phyloP scores from a whole-genome alignment of 2,329 filamentous ascomycete genomes.

The Bimuria novae-zelandiae region DNA sequence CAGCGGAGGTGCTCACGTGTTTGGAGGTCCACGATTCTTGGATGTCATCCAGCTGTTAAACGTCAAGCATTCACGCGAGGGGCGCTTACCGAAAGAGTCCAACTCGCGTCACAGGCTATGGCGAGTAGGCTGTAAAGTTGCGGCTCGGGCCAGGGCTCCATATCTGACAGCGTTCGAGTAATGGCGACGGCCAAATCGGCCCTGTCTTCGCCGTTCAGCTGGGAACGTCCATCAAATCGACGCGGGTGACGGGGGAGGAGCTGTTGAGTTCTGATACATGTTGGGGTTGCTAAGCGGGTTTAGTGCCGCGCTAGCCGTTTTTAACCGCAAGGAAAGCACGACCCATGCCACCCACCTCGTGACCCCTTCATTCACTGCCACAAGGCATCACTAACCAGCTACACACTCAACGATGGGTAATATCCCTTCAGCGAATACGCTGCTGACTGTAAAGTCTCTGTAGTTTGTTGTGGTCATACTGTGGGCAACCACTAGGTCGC shows the following conservation, averaged over 20 bases:
- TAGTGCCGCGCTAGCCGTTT: not conserved
- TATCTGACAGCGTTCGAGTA: conserved; percentile 7
- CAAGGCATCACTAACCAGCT: not conserved
- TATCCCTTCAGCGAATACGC: not conserved
- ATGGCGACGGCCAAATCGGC: conserved; percentile 11
- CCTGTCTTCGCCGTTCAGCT: conserved; percentile 3
- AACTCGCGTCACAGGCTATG: conserved; percentile 7
- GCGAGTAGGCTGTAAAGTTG: not conserved
- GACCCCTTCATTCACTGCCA: not conserved
- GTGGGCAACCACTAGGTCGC: not conserved
- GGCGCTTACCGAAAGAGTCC: too few species aligned
- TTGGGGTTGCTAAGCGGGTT: conserved; percentile 1
- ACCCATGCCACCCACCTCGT: not conserved
- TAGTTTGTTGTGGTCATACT: not conserved
- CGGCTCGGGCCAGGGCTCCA: conserved; percentile 7
- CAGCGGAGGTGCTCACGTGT: conserved; percentile 12
- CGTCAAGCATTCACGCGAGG: conserved; percentile 7
- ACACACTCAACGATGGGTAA: not conserved
- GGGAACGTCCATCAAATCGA: conserved; percentile 11
- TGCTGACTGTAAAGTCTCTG: not conserved
- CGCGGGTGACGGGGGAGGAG: conserved; percentile 1
- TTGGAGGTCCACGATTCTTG: not conserved
- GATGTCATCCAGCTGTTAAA: conserved; percentile 9
- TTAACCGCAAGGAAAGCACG: not conserved
- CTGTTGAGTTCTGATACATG: conserved; percentile 4